A percentile compares a stretch with the other conserved stretches of the same genome.
Conservation (phyloP, 2,329 filamentous ascomycete genomes). For the Pseudodiploospora longispora region DNA sequence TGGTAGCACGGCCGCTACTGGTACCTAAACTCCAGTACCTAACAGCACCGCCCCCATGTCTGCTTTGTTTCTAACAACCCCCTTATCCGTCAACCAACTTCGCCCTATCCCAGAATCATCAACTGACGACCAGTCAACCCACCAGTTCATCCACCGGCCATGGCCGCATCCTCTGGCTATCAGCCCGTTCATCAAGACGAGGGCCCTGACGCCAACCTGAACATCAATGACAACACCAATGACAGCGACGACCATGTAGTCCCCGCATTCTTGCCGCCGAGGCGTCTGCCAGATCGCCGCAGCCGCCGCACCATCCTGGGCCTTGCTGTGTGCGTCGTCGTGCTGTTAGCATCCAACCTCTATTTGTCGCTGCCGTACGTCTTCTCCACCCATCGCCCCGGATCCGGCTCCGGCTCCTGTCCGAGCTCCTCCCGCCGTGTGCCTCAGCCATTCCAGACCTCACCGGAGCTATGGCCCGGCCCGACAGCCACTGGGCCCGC, state of each 20-base stretch:
- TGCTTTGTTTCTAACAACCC: not conserved
- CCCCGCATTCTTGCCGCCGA: constrained; percentile 8
- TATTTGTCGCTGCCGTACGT: constrained; percentile 27
- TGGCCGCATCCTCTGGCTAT: constrained; percentile 17
- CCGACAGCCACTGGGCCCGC: constrained; percentile 62
- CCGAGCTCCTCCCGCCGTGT: constrained; percentile 31
- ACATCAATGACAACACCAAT: no score
- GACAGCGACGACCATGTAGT: constrained; percentile 6
- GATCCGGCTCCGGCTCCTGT: constrained; percentile 16
- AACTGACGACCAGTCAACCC: no score
- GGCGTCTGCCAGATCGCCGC: constrained; percentile 16
- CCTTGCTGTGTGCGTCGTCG: constrained; percentile 25
- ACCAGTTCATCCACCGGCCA: no score
- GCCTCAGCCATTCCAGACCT: constrained; percentile 57
- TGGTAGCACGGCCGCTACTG: no score
- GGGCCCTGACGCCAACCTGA: constrained; percentile 5
- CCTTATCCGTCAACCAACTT: not conserved
- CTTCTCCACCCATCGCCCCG: constrained; percentile 11
- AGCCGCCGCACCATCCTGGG: constrained; percentile 22
- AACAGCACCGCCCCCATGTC: not conserved
- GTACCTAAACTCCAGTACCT: no score
- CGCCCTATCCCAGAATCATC: no score
- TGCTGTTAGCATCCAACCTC: constrained; percentile 30
- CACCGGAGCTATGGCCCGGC: constrained; percentile 51
- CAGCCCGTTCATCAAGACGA: constrained; percentile 27